These are phyloP conservation scores for Gymnopilus junonius DNA, from an alignment of 768 basidiomycete genomes.

Conservation along the genomic window DNA sequence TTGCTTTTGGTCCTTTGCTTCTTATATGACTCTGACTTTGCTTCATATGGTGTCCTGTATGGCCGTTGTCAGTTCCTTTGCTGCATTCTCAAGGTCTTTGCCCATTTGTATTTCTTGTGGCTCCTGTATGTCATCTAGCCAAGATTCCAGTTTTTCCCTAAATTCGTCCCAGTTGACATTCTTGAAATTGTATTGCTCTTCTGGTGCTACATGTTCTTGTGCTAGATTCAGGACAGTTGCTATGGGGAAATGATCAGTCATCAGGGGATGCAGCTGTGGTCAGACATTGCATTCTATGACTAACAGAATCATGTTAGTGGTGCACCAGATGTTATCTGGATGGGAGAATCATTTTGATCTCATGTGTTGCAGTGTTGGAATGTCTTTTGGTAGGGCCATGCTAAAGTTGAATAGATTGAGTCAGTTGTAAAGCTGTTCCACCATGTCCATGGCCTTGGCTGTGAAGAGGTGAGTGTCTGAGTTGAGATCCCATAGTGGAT, in stretches of 20 bases:
- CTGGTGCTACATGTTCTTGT: neutral
- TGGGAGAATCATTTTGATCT: slow-evolving; percentile 37
- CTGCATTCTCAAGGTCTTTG: neutral
- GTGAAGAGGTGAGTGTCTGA: slow-evolving; percentile 40
- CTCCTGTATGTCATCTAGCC: slow-evolving; percentile 22
- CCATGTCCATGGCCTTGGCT: slow-evolving; percentile 13
- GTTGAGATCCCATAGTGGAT: slow-evolving; percentile 42
- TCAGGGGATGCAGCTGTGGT: slow-evolving; percentile 13
- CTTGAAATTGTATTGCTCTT: slow-evolving; percentile 15
- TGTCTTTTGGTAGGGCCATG: slow-evolving; percentile 36
- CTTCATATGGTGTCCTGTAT: slow-evolving; percentile 14
- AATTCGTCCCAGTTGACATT: slow-evolving; percentile 23
- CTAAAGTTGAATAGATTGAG: slow-evolving; percentile 30
- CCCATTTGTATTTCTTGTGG: neutral
- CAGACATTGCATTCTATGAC: slow-evolving; percentile 34
- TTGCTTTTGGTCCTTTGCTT: slow-evolving; percentile 7
- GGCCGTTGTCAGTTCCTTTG: slow-evolving; percentile 2
- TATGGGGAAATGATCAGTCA: slow-evolving; percentile 49
- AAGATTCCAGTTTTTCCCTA: slow-evolving; percentile 20
- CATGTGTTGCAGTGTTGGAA: slow-evolving; percentile 35
- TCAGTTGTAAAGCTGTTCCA: slow-evolving; percentile 31
- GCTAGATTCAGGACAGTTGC: slow-evolving; percentile 29
- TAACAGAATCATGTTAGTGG: slow-evolving; percentile 8
- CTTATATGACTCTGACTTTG: slow-evolving; percentile 2
- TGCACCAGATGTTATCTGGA: slow-evolving; percentile 49